Evolutionary conservation across 1,139 yeast species (phyloP), one percentile per base, ranked within the genome.

Genomic region (Fermentozyma sake): DNA sequence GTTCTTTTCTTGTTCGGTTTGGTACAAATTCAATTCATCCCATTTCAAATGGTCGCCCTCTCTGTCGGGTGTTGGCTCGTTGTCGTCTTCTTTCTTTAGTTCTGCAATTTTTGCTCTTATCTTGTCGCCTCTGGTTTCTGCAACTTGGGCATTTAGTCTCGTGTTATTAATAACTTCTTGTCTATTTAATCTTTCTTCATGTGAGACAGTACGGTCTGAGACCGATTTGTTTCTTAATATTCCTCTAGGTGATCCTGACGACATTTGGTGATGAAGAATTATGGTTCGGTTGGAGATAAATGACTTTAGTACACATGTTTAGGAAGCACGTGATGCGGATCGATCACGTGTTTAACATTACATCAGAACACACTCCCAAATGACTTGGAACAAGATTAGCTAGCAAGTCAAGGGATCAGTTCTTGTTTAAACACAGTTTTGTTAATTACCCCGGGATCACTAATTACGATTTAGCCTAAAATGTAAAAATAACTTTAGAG

Each of bases 1-100:
- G 16, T 71, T 59, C 50, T 80, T 77, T 42, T 79, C 85, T 46
- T 72, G 79, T 49, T 82, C 91, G 12, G 81, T 70, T 33, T 74
- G 58, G 42, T 76, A 66, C 35, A 82, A 57, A 42, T 80, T 81
- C 31, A 77, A 61, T 46, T 82, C 91, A 50, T 82, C 89, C 89
- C 91, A 82, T 41, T 71, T 68, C 45, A 78, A 60, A 38, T 68
- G 77, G 18, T 52, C 61, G n/a, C n/a, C n/a, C n/a, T n/a, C n/a
- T n/a, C n/a, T n/a, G n/a, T 15, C 16, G 5, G 26, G 23, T 12
- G 21, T 19, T 14, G 17, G 16, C 7, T 15, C 23, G 12, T 27
- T 21, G 12, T 33, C 37, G 8, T 30, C 37, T n/a, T 27, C 16
- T 19, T 24, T 31, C 33, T 48, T 54, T 7, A 47, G 45, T 28